A percentile compares a stretch with the other conserved stretches of the same genome.
Evolutionary conservation across 768 basidiomycete genomes (phyloP).

Genomic region (Suillus weaverae): DNA sequence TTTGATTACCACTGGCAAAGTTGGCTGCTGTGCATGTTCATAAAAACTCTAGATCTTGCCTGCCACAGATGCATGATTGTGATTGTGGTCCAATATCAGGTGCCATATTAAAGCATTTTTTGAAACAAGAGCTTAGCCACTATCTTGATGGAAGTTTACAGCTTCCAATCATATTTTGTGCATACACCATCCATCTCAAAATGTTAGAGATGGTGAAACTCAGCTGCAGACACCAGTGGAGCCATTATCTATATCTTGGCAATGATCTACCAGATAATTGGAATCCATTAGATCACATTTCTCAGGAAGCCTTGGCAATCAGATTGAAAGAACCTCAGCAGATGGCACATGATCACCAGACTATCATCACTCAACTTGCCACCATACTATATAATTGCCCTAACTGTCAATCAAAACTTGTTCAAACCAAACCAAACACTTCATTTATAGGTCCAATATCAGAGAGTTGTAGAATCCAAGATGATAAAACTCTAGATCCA

Average conservation of each 20-base stretch:
- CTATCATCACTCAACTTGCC: background rate
- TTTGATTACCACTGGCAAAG: background rate
- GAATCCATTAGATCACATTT: background rate
- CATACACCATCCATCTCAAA: too few relatives aligned
- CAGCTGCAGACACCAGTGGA: too few relatives aligned
- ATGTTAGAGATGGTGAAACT: too few relatives aligned
- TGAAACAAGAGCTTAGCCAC: background rate
- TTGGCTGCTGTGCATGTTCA: background rate
- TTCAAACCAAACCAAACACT: background rate
- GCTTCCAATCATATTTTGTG: background rate
- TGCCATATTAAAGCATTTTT: slow-evolving; percentile 3
- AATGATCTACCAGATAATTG: too few relatives aligned
- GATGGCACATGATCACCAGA: background rate
- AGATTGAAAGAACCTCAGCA: background rate
- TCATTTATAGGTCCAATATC: too few relatives aligned
- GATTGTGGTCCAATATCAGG: slow-evolving; percentile 14
- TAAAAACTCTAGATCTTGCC: background rate
- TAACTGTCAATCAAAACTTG: background rate
- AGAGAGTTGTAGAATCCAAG: too few relatives aligned
- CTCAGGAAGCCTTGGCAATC: background rate
- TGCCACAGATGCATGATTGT: background rate
- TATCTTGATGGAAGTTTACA: background rate
- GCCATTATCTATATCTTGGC: too few relatives aligned
- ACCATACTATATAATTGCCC: background rate
- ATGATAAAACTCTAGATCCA: background rate